These are phyloP conservation scores for Leishmania mexicana DNA, from an alignment of 208 protist species.

Conservation along the genomic window DNA sequence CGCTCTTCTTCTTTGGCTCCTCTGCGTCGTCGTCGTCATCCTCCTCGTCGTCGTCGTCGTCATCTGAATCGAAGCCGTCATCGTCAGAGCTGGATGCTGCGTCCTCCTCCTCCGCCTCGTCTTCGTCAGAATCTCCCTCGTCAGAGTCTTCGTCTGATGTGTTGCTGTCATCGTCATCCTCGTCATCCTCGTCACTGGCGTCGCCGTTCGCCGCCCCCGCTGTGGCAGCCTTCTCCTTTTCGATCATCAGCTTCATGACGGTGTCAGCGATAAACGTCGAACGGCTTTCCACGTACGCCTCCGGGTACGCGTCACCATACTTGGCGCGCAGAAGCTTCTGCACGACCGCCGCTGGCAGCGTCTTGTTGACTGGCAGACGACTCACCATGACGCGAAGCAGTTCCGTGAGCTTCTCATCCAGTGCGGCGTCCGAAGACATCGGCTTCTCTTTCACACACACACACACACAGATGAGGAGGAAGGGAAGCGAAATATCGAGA, in stretches of 20 bases:
- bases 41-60: slow-evolving; percentile 31
- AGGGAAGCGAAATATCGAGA: background rate
- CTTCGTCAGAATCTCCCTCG: slow-evolving; percentile 29
- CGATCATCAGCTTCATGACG: slow-evolving; percentile 45
- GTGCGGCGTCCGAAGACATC: slow-evolving; percentile 39
- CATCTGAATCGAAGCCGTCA: slow-evolving; percentile 46
- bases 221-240: slow-evolving; percentile 19
- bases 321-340: slow-evolving; percentile 70
- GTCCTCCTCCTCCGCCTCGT: slow-evolving; percentile 44
- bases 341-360: slow-evolving; percentile 63
- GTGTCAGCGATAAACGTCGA: slow-evolving; percentile 48
- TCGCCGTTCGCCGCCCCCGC: slow-evolving; percentile 1
- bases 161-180: background rate
- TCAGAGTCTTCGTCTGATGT: slow-evolving; percentile 23
- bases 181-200: slow-evolving; percentile 21
- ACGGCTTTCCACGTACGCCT: slow-evolving; percentile 54
- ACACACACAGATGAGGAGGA: background rate
- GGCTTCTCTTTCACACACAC: background rate
- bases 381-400: slow-evolving; percentile 73
- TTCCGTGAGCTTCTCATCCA: slow-evolving; percentile 61
- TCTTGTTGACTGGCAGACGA: slow-evolving; percentile 76
- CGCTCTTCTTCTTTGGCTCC: slow-evolving; percentile 51
- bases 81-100: slow-evolving; percentile 33
- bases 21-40: slow-evolving; percentile 25
- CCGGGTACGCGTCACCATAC: slow-evolving; percentile 60